Evolutionary conservation across 2,329 filamentous ascomycete species (phyloP).

Genomic region (Microcera coccophila): DNA sequence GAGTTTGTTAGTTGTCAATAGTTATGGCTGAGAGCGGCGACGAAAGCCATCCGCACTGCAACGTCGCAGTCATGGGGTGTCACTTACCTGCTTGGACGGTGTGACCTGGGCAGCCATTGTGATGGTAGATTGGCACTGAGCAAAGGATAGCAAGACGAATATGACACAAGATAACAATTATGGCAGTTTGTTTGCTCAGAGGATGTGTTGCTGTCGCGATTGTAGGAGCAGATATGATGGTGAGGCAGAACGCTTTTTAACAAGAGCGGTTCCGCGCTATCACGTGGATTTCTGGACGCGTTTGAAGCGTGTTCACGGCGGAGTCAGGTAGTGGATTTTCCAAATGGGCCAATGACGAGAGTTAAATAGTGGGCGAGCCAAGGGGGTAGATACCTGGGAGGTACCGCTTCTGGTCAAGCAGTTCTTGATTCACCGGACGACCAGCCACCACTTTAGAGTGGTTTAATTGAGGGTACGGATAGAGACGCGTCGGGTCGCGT

Average conservation of each 20-base stretch:
- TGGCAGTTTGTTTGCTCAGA: constrained; percentile 18
- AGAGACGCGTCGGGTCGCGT: constrained; percentile 20
- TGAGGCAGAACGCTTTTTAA: constrained; percentile 38
- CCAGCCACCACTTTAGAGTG: constrained; percentile 20
- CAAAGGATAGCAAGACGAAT: constrained; percentile 4
- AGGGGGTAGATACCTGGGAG: constrained; percentile 6
- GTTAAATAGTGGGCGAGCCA: constrained; percentile 17
- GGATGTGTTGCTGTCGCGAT: constrained; percentile 27
- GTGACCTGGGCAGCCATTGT: constrained; percentile 73
- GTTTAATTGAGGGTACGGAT: constrained; percentile 19
- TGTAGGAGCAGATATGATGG: constrained; percentile 20
- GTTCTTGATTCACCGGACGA: constrained; percentile 15
- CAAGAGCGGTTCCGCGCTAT: constrained; percentile 31
- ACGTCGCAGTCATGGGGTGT: constrained; percentile 20
- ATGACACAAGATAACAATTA: constrained; percentile 11
- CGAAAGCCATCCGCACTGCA: neutral
- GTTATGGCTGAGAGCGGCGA: constrained; percentile 2
- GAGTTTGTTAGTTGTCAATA: constrained; percentile 31
- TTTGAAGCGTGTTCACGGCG: constrained; percentile 30
- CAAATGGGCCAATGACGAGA: constrained; percentile 26
- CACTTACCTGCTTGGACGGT: constrained; percentile 55
- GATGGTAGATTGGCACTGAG: constrained; percentile 11
- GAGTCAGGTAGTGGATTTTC: constrained; percentile 12
- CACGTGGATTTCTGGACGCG: constrained; percentile 38
- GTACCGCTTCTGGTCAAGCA: neutral